Evolutionary conservation across 331 rosid genomes (phyloP), one percentile per base, ranked within the genome.

Genomic region (Acacia pycnantha): DNA sequence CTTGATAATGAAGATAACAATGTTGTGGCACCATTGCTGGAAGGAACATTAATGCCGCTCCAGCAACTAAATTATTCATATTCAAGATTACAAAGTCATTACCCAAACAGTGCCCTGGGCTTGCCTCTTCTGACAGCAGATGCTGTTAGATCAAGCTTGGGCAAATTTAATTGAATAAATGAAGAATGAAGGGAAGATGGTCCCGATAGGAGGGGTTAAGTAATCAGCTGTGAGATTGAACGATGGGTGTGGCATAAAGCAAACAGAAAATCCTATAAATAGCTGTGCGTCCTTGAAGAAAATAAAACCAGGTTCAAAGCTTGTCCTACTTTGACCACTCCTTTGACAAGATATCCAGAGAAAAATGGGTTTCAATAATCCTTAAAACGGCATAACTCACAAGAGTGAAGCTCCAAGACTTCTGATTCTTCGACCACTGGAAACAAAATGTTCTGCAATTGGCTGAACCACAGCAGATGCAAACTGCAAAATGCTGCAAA

Each of bases 51-150:
- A 58, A 74, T 51, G 26, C 40, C 5, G 41, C 72, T 80, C 82
- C 88, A 59, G 43, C 46, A 70, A 37, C 54, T 62, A 62, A 61
- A 62, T 51, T 69, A 68, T 44, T 41, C 76, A 74, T 70, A 59
- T 48, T 61, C 50, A 77, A 65, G 72, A 80, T 51, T 41, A 31
- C 46, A 22, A 29, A 46, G 66, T 40, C 75, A 54, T 70, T 54
- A 46, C 74, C 26, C 74, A 27, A 40, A 77, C 58, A 54, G 79
- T 13, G 53, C 79, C 24, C 54, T 61, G 50, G 54, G 71, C 13
- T 77, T 61, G 40, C 48, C 46, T 40, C 67, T 53, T 29, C 61
- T 11, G 18, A 27, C 51, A 68, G 29, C 24, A 77, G 54, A 53
- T 21, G 51, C 65, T 77, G 70, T 59, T 74, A 37, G 74, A 50